Evolutionary conservation across 2,329 filamentous ascomycete species (phyloP), one percentile per base, ranked within the genome.

Genomic region (Colletotrichum sp.): DNA sequence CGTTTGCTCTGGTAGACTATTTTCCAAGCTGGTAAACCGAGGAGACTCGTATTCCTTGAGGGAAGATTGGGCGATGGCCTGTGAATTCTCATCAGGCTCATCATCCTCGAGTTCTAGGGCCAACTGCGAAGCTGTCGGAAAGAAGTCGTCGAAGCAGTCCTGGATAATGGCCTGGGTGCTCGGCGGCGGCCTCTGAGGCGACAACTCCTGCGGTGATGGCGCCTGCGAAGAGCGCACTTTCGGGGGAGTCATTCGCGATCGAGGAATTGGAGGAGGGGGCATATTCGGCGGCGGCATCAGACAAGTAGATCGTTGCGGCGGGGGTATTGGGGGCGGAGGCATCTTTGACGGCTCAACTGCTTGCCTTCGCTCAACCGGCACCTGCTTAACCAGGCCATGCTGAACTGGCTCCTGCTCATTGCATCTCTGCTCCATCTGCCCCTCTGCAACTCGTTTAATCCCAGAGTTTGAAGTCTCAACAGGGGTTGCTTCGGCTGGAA

Each of bases 51-150:
- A 12, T 34, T 36, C 18, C 13, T 30, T 5, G 4, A 15, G 16
- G 7, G 26, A 12, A 21, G 44, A 16, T 8, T 36, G 8, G 16
- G 6, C 10, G 8, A 18, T 4, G 8, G 24, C 13, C 8, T 57
- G n/a, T 18, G 44, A 24, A 16, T 26, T n/a, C 8, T 39, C 15
- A 16, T 68, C 62, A 30, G 32, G n/a, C 12, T 49, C 39, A 26
- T 15, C 64, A 55, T 83, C 80, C 76, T 88, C 85, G 36, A 92
- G 81, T 80, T 92, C 90, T 21, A 87, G 85, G 8, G 86, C 85
- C 80, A 91, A 88, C 79, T 93, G 91, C 0, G 89, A 91, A 0
- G 89, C 86, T n/a, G 87, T 89, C 1, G 90, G 90, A 60, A 91
- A 89, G 76, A 91, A 87, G 70, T 91, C 89, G 52, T 91, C 89